Base-by-base conservation (phyloP, 1,284 basidiomycete species). In the Coniophora puteana region DNA sequence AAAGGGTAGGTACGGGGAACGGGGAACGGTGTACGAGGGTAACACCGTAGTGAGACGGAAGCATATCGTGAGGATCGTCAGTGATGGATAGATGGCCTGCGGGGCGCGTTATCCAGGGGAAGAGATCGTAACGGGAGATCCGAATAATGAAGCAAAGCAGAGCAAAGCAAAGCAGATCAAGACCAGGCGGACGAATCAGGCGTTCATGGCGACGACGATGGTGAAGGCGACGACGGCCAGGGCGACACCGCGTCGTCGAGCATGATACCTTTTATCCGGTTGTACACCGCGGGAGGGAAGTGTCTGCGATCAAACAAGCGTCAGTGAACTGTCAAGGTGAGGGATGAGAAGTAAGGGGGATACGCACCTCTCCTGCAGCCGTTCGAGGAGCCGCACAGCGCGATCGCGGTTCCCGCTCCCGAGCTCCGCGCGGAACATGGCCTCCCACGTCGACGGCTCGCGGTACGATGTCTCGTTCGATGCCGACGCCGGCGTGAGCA, bases 341-440 rank as follows among this genome's bases (percentile, higher is more conserved):
- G n/a, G 28, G 24, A n/a, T 20, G 12, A 22, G n/a, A 16, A 40
- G 25, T 37, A 34, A 11, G 8, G 26, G 38, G 33, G 29, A 13
- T 7, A 67, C 74, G 25, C 52, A 82, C 84, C 93, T 76, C 49
- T 78, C 72, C 64, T 83, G 81, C 55, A 97, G 74, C 33, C 91
- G 74, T 39, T 80, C 74, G 14, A 96, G 69, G 0, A 99, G 68
- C 2, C 69, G 74, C n/a, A 77, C 47, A 1, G 93, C 94, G 11
- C 72, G 69, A 29, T 82, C 78, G 13, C 78, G 76, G 50, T 92
- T 76, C 8, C 92, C 91, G 37, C 75, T 78, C 13, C 79, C 79
- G 8, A 98, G 70, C 62, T 99, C 96, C 4, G 90, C 90, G 16
- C 90, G 80, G 49, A 99, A 85, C 93, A 99, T 99, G 5, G 81